These are phyloP conservation scores for Amanita exitialis DNA, from an alignment of 768 basidiomycete species.

Conservation along the genomic window DNA sequence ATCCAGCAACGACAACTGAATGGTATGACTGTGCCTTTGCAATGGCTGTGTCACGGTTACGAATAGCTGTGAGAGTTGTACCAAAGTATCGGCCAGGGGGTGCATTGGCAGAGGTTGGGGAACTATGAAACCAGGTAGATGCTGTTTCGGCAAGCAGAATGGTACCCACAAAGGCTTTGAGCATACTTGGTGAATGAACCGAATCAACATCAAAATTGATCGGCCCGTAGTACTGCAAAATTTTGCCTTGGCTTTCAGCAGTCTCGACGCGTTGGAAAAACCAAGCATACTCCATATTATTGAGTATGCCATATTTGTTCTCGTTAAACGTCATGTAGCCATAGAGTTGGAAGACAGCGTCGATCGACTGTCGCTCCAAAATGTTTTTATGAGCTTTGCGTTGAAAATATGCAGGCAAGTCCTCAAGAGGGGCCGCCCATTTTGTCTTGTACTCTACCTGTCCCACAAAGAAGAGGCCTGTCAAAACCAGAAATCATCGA, in stretches of 20 bases:
- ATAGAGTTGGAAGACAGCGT: conserved; percentile 10
- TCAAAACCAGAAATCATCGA: conserved; percentile 2
- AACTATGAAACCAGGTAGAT: conserved; percentile 6
- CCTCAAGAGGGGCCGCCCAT: conserved; percentile 8
- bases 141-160: conserved; percentile 5
- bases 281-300: conserved; percentile 9
- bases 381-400: neutral
- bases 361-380: conserved; percentile 6
- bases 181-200: conserved; percentile 4
- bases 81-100: conserved; percentile 5
- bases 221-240: conserved; percentile 6
- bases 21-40: neutral
- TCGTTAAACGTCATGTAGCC: conserved; percentile 12
- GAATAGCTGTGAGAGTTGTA: neutral
- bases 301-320: conserved; percentile 10
- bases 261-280: conserved; percentile 9
- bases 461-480: neutral
- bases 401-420: conserved; percentile 4
- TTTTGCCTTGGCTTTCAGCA: conserved; percentile 1
- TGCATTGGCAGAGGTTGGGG: conserved; percentile 2
- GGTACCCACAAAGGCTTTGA: conserved; percentile 9
- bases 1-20: neutral
- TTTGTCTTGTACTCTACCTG: conserved; percentile 10
- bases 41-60: conserved; percentile 4
- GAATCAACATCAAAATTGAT: conserved; percentile 1